Evolutionary conservation across 148 eudicot species (phyloP), one percentile per base, ranked within the genome.

Genomic region (Cornus suecica): DNA sequence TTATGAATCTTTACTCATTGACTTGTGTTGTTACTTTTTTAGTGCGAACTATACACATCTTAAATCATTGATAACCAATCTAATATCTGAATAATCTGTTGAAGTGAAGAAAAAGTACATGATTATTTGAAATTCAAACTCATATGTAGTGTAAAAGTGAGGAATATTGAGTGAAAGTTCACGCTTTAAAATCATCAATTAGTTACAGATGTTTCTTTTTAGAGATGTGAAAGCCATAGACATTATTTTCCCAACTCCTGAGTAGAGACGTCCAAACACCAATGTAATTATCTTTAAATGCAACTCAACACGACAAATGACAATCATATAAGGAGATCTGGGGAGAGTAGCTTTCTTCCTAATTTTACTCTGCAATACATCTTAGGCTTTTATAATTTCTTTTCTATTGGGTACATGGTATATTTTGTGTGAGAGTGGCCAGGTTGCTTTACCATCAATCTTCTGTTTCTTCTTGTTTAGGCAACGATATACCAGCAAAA

Each of bases 401-500:
- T 6, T 37, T 37, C 54, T 72, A n/a, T 63, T 20, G 25, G 76
- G 13, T 37, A 74, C 62, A 34, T 63, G 1, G 18, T 34, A 23
- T 32, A 20, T 37, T 1, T 27, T 58, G 62, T 65, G 34, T 45
- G 31, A 45, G 10, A 45, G 11, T 51, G 11, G 45, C 42, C 13
- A 64, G 23, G n/a, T 48, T 74, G 45, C 14, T 64, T 13, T 5
- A 42, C 32, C 63, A 71, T 65, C 74, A 29, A 13, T 25, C n/a
- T 34, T 63, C 24, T 11, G 34, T 10, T 24, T 71, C n/a, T 62
- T 69, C 72, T 73, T 82, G 76, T 81, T 10, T 77, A 95, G 99
- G 99, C 99, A 66, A 93, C 97, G 22, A 87, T 95, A 74, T 95
- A 95, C 80, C 99, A 95, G 80, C 99, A 95, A 24, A 92, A 93